Evolutionary conservation across 768 basidiomycete species (phyloP).

Genomic region (Boletus insuetus): DNA sequence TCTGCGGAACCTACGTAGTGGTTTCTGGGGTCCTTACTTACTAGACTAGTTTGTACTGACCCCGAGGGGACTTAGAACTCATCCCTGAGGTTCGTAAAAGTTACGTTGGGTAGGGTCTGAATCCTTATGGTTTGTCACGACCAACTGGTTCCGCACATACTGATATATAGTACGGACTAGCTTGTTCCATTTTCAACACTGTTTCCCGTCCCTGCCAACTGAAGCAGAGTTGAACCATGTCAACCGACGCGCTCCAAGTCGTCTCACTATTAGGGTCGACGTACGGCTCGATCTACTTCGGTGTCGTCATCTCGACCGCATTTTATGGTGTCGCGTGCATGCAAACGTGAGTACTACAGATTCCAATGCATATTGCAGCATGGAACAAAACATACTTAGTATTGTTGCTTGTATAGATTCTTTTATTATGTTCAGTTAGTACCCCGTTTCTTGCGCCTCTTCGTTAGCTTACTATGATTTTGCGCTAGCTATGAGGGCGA

Average conservation of each 20-base stretch:
- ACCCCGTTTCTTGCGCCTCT: neutral
- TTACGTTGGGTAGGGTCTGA: too few species aligned
- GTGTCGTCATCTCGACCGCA: neutral
- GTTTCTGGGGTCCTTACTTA: too few species aligned
- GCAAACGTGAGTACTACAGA: conserved; percentile 4
- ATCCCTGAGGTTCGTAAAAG: too few species aligned
- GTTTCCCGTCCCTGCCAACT: too few species aligned
- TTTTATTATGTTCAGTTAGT: conserved; percentile 6
- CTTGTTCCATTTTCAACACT: too few species aligned
- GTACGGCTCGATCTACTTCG: neutral
- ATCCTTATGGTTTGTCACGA: too few species aligned
- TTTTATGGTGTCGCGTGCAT: conserved; percentile 7
- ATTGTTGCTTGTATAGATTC: neutral
- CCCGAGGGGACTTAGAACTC: too few species aligned
- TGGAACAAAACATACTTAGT: too few species aligned
- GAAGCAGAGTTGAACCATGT: neutral
- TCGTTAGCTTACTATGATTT: neutral
- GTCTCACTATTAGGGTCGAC: neutral
- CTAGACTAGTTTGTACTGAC: too few species aligned
- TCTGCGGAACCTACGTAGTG: too few species aligned
- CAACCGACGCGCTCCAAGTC: neutral
- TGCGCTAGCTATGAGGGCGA: conserved; percentile 7
- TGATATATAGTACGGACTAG: too few species aligned
- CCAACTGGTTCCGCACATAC: too few species aligned
- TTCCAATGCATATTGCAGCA: neutral